Evolutionary conservation across 164 flowering plant genomes (phyloP), one percentile per base, ranked within the genome.

Genomic region (Nymphaea thermarum): DNA sequence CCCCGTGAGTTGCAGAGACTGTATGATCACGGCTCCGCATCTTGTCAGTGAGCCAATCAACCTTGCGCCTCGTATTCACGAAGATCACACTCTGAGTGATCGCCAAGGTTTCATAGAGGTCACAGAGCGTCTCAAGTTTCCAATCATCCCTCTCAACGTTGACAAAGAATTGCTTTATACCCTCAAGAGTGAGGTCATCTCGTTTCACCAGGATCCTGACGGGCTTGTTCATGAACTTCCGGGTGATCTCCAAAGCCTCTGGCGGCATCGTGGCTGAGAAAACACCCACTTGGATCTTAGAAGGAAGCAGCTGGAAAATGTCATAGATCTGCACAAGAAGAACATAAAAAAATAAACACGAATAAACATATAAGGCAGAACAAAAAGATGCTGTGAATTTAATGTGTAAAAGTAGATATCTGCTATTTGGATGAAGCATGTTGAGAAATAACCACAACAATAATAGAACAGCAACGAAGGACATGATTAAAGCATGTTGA

Each of bases 211-310:
- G 75, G 71, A 89, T 86, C 63, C 93, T 84, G 47, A 89, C 93
- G 63, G 96, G 93, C 66, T 86, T 89, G 79, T 89, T 85, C 93
- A 89, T 89, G 73, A 89, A 89, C 79, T 88, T 88, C 72, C 91
- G 77, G 0, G 95, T 88, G 63, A 88, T 88, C 72, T 88, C 91
- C 70, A 89, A 86, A 18, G 91, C 96, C 67, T 89, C 93, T 3
- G 93, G 93, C 6, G 93, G 96, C 96, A 89, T 89, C 41, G 96
- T 89, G 3, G 96, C 96, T 69, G 91, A 89, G 73, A 89, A 89
- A 18, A 87, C 91, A 4, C 93, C 93, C 14, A 89, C 88, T 76
- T 89, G 93, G 68, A 89, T 78, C 75, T 86, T 86, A 3, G 89
- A 64, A 10, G 96, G 93, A 63, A 89, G 82, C 65, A 83, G 82